Evolutionary conservation across 257 asterid genomes (phyloP).

Genomic region (Fraxinus americana): DNA sequence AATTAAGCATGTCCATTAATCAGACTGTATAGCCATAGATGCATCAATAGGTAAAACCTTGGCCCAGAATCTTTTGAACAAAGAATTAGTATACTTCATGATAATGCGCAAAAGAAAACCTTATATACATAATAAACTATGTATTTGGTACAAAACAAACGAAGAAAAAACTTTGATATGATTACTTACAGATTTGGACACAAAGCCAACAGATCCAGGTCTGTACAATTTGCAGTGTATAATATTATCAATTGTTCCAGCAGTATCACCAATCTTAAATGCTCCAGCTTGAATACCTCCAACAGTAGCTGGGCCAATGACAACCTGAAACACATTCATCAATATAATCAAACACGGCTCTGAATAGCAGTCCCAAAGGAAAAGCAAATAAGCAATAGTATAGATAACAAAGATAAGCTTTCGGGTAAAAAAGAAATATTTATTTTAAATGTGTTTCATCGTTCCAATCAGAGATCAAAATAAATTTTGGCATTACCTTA

Average conservation of each 20-base stretch:
- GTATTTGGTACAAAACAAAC: neutral
- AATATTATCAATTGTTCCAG: conserved; percentile 96
- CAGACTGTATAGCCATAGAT: neutral
- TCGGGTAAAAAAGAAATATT: neutral
- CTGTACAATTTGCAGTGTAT: conserved; percentile 93
- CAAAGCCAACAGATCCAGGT: conserved; percentile 98
- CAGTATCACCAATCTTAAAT: conserved; percentile 97
- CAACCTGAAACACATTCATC: conserved; percentile 55
- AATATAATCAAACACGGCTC: conserved; percentile 20
- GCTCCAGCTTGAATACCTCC: conserved; percentile 99
- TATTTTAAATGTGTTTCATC: neutral
- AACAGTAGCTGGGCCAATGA: conserved; percentile 97
- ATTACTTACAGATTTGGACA: conserved; percentile 89
- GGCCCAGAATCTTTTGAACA: conserved; percentile 2
- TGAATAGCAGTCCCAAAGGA: neutral
- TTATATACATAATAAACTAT: neutral
- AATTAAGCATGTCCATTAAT: neutral
- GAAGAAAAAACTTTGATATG: conserved; percentile 4
- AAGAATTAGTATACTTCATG: neutral
- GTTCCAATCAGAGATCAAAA: neutral
- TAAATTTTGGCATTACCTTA: conserved; percentile 53
- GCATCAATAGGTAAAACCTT: conserved; percentile 13
- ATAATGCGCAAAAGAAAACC: neutral
- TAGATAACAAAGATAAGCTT: neutral
- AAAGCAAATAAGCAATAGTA: conserved; percentile 6